Evolutionary conservation across 805 yeast species (phyloP), one percentile per base, ranked within the genome.

Genomic region (Metschnikowia cerradonensis): DNA sequence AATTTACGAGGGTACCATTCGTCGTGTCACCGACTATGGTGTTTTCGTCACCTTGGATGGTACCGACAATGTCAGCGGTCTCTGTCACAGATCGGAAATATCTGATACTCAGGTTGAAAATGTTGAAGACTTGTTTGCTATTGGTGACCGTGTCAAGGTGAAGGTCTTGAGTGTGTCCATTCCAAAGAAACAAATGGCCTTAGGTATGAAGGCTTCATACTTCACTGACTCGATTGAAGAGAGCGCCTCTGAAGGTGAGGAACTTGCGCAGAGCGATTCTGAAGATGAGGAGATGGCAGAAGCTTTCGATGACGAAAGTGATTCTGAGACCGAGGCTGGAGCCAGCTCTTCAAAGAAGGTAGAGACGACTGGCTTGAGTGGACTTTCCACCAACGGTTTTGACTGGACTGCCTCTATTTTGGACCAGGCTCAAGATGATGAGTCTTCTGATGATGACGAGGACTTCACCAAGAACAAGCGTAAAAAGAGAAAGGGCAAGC

Each of bases 121-220:
- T 60, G 67, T 87, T 26, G 64, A 74, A 41, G 73, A 82, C 13
- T 75, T 92, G 51, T 92, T 92, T 67, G 85, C 87, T 49, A 88
- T 82, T 60, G 98, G 98, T 57, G 98, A 92, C 64, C 78, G 86
- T 54, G 97, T 92, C 41, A 89, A 89, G 70, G 96, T 89, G 34
- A 86, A 86, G 70, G 76, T 92, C 36, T 73, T 91, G 58, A 78
- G 75, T 31, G 73, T 85, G 32, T 84, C 87, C 60, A 50, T 58
- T 1, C 81, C 74, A 10, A 90, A 86, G 75, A 84, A 84, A 53
- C 91, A 87, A 63, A 63, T 92, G 19, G 84, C 96, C 0, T 77
- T 92, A 54, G 97, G 98, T 56, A 84, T 92, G 91, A 92, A 90
- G 73, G 97, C 97, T 2, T 88, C 96, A 3, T 90, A 86, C 68